Conservation (phyloP, 1,284 basidiomycete species). For the Exobasidium cylindrosporum region DNA sequence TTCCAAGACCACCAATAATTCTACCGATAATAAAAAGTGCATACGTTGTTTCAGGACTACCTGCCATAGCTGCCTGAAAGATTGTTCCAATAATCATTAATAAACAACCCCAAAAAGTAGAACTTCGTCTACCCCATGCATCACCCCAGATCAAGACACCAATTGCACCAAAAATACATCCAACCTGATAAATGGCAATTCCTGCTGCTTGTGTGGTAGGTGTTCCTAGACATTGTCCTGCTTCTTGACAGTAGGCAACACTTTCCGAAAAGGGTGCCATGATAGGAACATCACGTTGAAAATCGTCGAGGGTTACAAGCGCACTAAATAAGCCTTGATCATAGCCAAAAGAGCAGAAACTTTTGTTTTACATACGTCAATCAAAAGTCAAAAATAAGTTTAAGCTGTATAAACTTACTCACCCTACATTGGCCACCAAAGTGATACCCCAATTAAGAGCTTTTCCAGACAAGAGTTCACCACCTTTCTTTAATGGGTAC, state of each 20-base stretch:
- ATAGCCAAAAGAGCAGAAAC: not conserved
- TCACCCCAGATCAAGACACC: conserved; percentile 47
- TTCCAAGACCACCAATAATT: conserved; percentile 48
- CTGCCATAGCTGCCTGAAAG: conserved; percentile 37
- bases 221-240: conserved; percentile 14
- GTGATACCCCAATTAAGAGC: too few relatives aligned
- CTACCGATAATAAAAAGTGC: conserved; percentile 46
- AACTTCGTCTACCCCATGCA: conserved; percentile 38
- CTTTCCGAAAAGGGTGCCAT: conserved; percentile 36
- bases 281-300: too few relatives aligned
- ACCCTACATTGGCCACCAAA: too few relatives aligned
- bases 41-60: too few relatives aligned
- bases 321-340: conserved; percentile 50
- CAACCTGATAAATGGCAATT: conserved; percentile 50
- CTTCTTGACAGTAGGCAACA: conserved; percentile 22
- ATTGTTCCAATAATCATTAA: conserved; percentile 48
- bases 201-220: conserved; percentile 41
- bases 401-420: too few relatives aligned
- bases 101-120: conserved; percentile 43
- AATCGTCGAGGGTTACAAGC: conserved; percentile 42
- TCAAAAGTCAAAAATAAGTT: too few relatives aligned
- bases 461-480: too few relatives aligned
- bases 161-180: conserved; percentile 47
- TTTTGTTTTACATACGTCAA: too few relatives aligned
- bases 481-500: too few relatives aligned